Conservation (phyloP, 805 yeast genomes). For the Candida patagonica region DNA sequence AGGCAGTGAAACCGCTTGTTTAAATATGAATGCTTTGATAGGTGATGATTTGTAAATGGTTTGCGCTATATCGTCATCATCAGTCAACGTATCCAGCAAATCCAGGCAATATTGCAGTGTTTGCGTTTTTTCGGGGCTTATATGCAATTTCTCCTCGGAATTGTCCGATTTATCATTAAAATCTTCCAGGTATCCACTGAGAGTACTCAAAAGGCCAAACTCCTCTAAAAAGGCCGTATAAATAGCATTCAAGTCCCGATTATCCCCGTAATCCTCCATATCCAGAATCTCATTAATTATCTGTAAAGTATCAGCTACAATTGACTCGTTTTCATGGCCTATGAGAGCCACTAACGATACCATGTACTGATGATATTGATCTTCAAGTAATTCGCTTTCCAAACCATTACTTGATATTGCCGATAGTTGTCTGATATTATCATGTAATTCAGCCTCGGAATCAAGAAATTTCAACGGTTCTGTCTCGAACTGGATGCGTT, state of each 20-base stretch:
- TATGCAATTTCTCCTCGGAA: neutral
- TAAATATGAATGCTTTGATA: neutral
- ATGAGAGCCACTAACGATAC: conserved; percentile 6
- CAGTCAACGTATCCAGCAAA: neutral
- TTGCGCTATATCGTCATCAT: neutral
- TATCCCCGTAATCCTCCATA: conserved; percentile 1
- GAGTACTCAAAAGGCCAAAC: neutral
- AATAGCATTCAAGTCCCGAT: neutral
- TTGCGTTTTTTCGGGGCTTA: too few relatives aligned
- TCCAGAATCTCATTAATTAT: conserved; percentile 13
- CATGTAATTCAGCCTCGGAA: conserved; percentile 17
- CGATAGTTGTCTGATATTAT: conserved; percentile 14
- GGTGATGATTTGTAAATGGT: conserved; percentile 1
- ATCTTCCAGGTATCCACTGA: neutral
- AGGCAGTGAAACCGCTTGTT: neutral
- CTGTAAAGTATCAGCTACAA: conserved; percentile 7
- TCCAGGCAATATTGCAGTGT: neutral
- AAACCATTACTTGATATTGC: conserved; percentile 7
- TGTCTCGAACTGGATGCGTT: conserved; percentile 11
- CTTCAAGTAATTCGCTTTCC: conserved; percentile 6
- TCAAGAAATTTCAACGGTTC: conserved; percentile 21
- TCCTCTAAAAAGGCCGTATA: neutral
- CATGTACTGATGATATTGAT: conserved; percentile 9
- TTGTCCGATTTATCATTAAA: neutral
- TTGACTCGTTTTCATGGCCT: conserved; percentile 17